Evolutionary conservation across 768 basidiomycete species (phyloP).

Genomic region (Royoungia palumana): DNA sequence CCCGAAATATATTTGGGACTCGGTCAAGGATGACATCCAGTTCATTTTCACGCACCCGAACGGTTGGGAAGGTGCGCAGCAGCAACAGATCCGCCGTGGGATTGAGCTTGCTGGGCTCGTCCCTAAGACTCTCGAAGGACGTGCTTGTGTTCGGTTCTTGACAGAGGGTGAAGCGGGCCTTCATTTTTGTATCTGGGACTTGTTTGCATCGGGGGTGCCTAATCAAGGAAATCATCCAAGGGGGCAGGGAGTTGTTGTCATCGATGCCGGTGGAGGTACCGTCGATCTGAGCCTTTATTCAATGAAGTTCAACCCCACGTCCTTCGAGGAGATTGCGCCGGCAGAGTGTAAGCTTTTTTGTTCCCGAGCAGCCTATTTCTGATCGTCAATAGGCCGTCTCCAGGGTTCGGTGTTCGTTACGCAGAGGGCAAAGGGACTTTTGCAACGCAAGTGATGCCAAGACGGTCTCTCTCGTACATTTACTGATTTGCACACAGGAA

Average conservation of each 20-base stretch:
- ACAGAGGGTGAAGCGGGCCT: slow-evolving; percentile 62
- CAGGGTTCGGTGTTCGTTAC: slow-evolving; percentile 39
- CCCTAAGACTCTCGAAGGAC: slow-evolving; percentile 34
- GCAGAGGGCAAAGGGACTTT: slow-evolving; percentile 24
- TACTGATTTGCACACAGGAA: slow-evolving; percentile 15
- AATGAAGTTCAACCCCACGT: slow-evolving; percentile 33
- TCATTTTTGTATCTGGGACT: slow-evolving; percentile 48
- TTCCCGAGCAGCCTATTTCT: neutral
- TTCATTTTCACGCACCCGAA: slow-evolving; percentile 60
- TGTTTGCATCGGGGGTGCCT: slow-evolving; percentile 9
- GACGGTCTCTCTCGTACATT: neutral
- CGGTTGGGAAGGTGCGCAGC: slow-evolving; percentile 59
- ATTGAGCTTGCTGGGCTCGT: slow-evolving; percentile 50
- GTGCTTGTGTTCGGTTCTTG: slow-evolving; percentile 45
- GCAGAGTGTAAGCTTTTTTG: slow-evolving; percentile 25
- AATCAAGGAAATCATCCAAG: slow-evolving; percentile 10
- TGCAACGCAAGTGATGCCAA: slow-evolving; percentile 28
- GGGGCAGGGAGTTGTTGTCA: slow-evolving; percentile 37
- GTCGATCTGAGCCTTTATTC: slow-evolving; percentile 40
- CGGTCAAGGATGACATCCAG: slow-evolving; percentile 39
- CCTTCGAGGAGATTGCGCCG: slow-evolving; percentile 35
- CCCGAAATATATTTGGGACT: slow-evolving; percentile 41
- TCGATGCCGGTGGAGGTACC: slow-evolving; percentile 48
- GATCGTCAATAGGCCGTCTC: slow-evolving; percentile 29
- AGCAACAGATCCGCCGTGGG: slow-evolving; percentile 48